Conservation (phyloP, 176 grass and related monocot genomes). For the sorghum (Sorghum bicolor) region DNA sequence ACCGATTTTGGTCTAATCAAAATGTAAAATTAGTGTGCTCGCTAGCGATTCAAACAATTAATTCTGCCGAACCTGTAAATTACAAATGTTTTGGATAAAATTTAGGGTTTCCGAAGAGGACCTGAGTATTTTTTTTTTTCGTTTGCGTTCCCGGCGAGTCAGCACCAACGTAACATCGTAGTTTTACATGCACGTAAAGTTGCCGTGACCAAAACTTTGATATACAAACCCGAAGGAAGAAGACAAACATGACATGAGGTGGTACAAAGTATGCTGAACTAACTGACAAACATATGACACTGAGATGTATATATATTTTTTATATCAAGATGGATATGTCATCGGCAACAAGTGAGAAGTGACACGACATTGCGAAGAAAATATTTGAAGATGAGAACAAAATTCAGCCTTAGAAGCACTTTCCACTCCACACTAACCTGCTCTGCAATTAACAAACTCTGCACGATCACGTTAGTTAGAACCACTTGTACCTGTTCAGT, state of each 20-base stretch:
- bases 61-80: too few species aligned
- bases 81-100: too few species aligned
- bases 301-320: too few species aligned
- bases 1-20: too few species aligned
- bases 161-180: too few species aligned
- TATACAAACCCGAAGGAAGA: neutral
- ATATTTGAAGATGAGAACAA: neutral
- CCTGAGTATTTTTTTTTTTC: too few species aligned
- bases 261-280: neutral
- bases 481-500: slow-evolving; percentile 28
- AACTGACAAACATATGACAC: too few species aligned
- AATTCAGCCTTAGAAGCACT: neutral
- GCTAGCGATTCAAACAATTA: too few species aligned
- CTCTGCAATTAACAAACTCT: slow-evolving; percentile 15
- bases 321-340: neutral
- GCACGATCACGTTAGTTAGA: slow-evolving; percentile 40
- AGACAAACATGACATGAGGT: neutral
- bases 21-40: too few species aligned
- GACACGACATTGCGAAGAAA: neutral
- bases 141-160: too few species aligned
- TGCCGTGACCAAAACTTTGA: neutral
- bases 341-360: neutral
- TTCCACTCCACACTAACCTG: slow-evolving; percentile 21
- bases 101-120: too few species aligned
- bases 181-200: too few species aligned